phyloP scores from a whole-genome alignment of 176 grass and related monocot genomes.

The Puya raimondii region DNA sequence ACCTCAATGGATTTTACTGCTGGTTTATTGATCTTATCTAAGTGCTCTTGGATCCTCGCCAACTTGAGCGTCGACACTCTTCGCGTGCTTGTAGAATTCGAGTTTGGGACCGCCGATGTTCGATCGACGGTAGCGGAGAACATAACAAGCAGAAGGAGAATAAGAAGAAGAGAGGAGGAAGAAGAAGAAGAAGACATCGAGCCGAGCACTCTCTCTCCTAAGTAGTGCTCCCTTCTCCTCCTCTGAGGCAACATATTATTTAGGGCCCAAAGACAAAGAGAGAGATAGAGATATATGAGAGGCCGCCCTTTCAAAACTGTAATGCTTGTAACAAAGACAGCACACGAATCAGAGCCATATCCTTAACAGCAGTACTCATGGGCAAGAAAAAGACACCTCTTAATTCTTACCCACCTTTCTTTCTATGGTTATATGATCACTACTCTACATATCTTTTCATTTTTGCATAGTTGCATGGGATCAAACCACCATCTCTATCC shows the following conservation, averaged over 20 bases:
- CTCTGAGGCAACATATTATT: conserved; percentile 22
- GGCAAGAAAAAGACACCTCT: conserved; percentile 9
- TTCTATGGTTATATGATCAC: not conserved
- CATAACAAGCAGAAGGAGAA: conserved; percentile 6
- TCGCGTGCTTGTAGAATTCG: not conserved
- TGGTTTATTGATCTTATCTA: conserved; percentile 60
- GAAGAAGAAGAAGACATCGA: conserved; percentile 17
- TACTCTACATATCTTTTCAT: not conserved
- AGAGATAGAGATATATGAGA: not conserved
- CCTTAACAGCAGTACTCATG: not conserved
- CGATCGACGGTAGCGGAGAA: not conserved
- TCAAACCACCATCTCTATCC: conserved; percentile 2
- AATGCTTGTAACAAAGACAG: not conserved
- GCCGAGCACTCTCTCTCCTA: conserved; percentile 8
- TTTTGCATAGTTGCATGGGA: conserved; percentile 4
- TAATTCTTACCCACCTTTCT: not conserved
- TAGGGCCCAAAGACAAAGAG: conserved; percentile 10
- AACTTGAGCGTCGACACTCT: conserved; percentile 31
- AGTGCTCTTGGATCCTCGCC: conserved; percentile 49
- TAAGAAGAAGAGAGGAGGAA: conserved; percentile 16
- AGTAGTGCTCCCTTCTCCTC: not conserved
- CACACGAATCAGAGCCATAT: conserved; percentile 18
- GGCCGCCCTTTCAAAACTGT: not conserved
- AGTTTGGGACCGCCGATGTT: conserved; percentile 4
- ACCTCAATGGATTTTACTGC: conserved; percentile 49